phyloP scores from a whole-genome alignment of 108 stramenopile genomes.

The Pseudonitzschia multiseries region DNA sequence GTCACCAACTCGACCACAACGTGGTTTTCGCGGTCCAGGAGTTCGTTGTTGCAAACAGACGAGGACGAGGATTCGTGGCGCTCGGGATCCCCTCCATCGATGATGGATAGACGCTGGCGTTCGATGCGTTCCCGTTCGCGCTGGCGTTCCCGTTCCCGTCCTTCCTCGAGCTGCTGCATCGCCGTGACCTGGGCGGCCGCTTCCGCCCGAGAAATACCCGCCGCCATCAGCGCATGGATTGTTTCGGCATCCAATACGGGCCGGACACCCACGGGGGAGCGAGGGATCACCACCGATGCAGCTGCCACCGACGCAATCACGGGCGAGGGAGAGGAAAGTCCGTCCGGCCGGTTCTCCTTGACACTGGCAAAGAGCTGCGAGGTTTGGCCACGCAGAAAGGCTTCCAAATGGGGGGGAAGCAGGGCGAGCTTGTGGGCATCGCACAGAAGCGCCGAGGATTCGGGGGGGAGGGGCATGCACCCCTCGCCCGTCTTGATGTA shows the following conservation, averaged over 20 bases:
- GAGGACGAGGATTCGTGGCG: background rate
- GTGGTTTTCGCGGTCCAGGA: slow-evolving; percentile 78
- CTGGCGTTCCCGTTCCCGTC: slow-evolving; percentile 28
- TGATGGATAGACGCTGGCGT: background rate
- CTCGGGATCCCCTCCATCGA: background rate
- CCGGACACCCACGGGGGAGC: slow-evolving; percentile 41
- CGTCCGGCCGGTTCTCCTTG: background rate
- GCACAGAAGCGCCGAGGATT: slow-evolving; percentile 68
- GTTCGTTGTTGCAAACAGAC: slow-evolving; percentile 44
- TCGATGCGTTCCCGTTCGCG: slow-evolving; percentile 2
- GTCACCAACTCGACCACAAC: slow-evolving; percentile 80
- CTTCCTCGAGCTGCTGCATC: slow-evolving; percentile 56
- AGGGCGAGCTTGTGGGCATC: slow-evolving; percentile 76
- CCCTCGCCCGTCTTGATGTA: slow-evolving; percentile 88
- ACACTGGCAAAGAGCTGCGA: slow-evolving; percentile 42
- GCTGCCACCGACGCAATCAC: slow-evolving; percentile 8
- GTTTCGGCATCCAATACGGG: slow-evolving; percentile 38
- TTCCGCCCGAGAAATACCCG: slow-evolving; percentile 61
- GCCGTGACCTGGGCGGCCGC: slow-evolving; percentile 58
- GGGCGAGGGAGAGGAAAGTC: slow-evolving; percentile 14
- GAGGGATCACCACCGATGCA: background rate
- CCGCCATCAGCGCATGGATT: slow-evolving; percentile 56
- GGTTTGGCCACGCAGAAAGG: slow-evolving; percentile 67
- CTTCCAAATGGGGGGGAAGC: slow-evolving; percentile 77
- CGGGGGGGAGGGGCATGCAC: slow-evolving; percentile 62